These are phyloP conservation scores for Leishmania martiniquensis DNA, from an alignment of 208 protist species.

Conservation along the genomic window DNA sequence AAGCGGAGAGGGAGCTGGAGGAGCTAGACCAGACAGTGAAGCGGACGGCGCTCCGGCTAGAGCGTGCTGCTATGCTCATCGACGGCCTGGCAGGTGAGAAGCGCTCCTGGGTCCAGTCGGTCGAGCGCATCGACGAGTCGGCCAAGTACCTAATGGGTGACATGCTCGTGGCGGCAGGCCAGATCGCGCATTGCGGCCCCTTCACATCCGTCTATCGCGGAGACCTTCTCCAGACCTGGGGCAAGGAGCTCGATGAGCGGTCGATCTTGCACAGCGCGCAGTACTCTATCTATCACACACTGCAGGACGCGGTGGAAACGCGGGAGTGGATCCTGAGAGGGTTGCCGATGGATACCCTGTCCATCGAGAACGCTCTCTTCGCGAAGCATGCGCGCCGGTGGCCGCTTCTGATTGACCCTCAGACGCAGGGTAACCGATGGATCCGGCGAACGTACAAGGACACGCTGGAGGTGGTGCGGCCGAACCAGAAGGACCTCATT, in stretches of 20 bases:
- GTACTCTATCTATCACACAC: constrained; percentile 87
- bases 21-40: constrained; percentile 94
- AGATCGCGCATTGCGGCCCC: constrained; percentile 96
- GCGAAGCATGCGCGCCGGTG: constrained; percentile 94
- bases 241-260: constrained; percentile 64
- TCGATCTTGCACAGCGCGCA: constrained; percentile 86
- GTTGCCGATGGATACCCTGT: constrained; percentile 96
- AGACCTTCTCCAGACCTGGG: constrained; percentile 88
- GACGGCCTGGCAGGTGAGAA: constrained; percentile 97
- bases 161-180: constrained; percentile 95
- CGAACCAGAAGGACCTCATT: constrained; percentile 95
- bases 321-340: constrained; percentile 95
- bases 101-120: constrained; percentile 91
- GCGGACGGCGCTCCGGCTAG: constrained; percentile 95
- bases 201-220: constrained; percentile 96
- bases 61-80: constrained; percentile 96
- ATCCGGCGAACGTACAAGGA: constrained; percentile 96
- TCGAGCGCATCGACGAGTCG: constrained; percentile 88
- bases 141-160: constrained; percentile 95
- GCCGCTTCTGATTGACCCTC: constrained; percentile 99
- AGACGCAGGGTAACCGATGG: constrained; percentile 98
- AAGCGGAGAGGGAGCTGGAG: constrained; percentile 94
- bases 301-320: constrained; percentile 96
- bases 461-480: constrained; percentile 96
- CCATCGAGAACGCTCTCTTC: constrained; percentile 98